These are phyloP conservation scores for Solanum lignicaule DNA, from an alignment of 257 asterid species.

Conservation along the genomic window DNA sequence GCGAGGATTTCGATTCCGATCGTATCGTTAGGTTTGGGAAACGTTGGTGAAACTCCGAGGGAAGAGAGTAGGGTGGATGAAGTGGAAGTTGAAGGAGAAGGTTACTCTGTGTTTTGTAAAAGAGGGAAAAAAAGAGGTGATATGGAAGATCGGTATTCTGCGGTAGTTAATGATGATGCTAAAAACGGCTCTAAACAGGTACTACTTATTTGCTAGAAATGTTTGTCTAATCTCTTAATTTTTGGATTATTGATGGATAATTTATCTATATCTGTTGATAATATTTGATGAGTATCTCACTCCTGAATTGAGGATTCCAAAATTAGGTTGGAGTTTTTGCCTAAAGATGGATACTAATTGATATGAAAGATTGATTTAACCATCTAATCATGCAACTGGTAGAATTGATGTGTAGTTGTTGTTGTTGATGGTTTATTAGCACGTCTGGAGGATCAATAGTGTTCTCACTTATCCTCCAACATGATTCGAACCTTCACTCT, in stretches of 20 bases:
- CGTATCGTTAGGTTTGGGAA: conserved; percentile 17
- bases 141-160: conserved; percentile 75
- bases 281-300: not conserved
- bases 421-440: not conserved
- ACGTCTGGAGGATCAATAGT: not conserved
- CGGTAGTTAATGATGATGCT: conserved; percentile 9
- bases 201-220: not conserved
- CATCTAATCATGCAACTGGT: not conserved
- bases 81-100: conserved; percentile 52
- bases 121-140: conserved; percentile 48
- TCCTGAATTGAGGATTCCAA: not conserved
- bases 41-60: conserved; percentile 1
- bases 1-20: conserved; percentile 46
- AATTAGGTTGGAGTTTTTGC: not conserved
- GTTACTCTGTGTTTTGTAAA: conserved; percentile 57
- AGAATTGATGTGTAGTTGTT: not conserved
- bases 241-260: not conserved
- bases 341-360: not conserved
- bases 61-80: conserved; percentile 25
- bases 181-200: conserved; percentile 41
- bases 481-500: not conserved
- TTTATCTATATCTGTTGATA: not conserved
- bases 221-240: not conserved
- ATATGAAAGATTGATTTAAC: not conserved
- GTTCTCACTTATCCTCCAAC: not conserved